Conservation (phyloP, 768 basidiomycete genomes). For the Tricholoma saponaceum region DNA sequence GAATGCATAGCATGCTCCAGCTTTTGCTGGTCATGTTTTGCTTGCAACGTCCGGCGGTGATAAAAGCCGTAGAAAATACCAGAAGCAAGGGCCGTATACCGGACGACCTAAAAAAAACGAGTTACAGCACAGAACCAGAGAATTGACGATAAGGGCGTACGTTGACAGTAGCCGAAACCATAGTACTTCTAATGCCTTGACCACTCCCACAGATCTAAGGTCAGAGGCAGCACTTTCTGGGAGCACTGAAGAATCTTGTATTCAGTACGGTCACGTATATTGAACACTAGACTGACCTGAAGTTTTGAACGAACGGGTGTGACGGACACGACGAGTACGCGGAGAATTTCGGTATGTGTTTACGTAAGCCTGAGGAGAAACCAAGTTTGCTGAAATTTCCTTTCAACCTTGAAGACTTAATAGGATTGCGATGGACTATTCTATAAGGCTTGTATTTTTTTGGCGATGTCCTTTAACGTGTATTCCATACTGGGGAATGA, state of each 20-base stretch:
- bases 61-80: slow-evolving; percentile 91
- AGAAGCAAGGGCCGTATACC: slow-evolving; percentile 85
- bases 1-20: slow-evolving; percentile 68
- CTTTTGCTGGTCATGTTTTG: slow-evolving; percentile 72
- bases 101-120: slow-evolving; percentile 65
- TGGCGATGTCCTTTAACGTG: too few relatives aligned
- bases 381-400: background rate
- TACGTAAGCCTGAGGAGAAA: slow-evolving; percentile 26
- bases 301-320: slow-evolving; percentile 29
- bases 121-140: background rate
- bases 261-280: background rate
- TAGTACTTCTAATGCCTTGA: slow-evolving; percentile 30
- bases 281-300: slow-evolving; percentile 24
- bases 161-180: slow-evolving; percentile 76
- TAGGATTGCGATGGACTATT: background rate
- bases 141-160: slow-evolving; percentile 37
- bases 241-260: background rate
- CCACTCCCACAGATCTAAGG: slow-evolving; percentile 23
- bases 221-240: slow-evolving; percentile 20
- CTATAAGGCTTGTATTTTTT: background rate
- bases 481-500: too few relatives aligned
- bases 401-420: background rate
- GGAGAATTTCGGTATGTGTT: slow-evolving; percentile 43
- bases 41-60: slow-evolving; percentile 88
- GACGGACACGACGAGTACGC: slow-evolving; percentile 21